These are phyloP conservation scores for Leishmania guyanensis DNA, from an alignment of 208 protist species.

Conservation along the genomic window DNA sequence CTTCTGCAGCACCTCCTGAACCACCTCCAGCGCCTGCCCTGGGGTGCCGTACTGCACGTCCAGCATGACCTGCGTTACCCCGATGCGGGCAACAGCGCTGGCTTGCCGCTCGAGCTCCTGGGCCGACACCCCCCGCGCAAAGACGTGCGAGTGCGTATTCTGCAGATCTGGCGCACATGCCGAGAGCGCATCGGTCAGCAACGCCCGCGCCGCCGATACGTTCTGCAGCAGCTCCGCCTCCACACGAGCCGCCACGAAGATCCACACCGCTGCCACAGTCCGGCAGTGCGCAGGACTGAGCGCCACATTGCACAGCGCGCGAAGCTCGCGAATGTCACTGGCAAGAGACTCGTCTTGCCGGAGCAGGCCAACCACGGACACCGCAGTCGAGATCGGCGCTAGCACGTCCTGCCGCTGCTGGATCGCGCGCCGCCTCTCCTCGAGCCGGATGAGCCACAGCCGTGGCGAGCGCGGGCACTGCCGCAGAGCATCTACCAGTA, in stretches of 20 bases:
- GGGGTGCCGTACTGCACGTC: conserved; percentile 33
- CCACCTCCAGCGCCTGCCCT: conserved; percentile 60
- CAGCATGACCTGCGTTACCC: conserved; percentile 31
- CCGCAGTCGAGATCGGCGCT: not conserved
- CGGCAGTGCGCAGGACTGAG: conserved; percentile 53
- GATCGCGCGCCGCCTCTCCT: conserved; percentile 31
- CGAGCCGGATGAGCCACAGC: conserved; percentile 77
- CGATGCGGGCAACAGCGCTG: conserved; percentile 41
- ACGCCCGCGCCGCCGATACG: conserved; percentile 34
- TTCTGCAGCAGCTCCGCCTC: conserved; percentile 51
- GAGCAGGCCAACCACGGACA: conserved; percentile 8
- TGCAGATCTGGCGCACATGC: conserved; percentile 23
- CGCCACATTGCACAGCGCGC: conserved; percentile 44
- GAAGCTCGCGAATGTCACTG: conserved; percentile 33
- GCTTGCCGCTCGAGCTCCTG: conserved; percentile 52
- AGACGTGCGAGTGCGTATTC: conserved; percentile 13
- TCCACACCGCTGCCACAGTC: conserved; percentile 50
- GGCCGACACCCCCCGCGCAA: conserved; percentile 18
- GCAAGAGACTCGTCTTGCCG: conserved; percentile 23
- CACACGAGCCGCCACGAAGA: conserved; percentile 59
- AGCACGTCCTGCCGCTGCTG: conserved; percentile 10
- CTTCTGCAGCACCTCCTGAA: conserved; percentile 57
- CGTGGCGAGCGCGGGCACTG: conserved; percentile 49
- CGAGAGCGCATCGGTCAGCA: conserved; percentile 38
- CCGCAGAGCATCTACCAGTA: conserved; percentile 28